phyloP scores from a whole-genome alignment of 495 filamentous ascomycete genomes.

The Tetracladium marchalianum region DNA sequence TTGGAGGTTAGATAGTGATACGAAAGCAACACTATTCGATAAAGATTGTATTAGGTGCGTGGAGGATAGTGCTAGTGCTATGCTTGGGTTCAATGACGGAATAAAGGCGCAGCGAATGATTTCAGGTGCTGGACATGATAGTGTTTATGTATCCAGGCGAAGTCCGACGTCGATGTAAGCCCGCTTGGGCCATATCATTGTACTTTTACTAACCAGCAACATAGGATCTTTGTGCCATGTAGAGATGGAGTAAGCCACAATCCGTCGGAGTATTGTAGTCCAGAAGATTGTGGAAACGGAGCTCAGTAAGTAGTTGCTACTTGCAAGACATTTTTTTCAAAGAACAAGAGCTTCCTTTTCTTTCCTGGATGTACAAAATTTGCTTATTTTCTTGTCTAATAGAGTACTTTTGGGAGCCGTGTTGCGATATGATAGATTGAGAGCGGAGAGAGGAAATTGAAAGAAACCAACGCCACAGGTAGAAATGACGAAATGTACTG shows the following conservation, averaged over 20 bases:
- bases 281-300: conserved; percentile 28
- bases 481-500: not conserved
- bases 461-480: not conserved
- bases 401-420: conserved; percentile 15
- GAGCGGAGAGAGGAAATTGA: conserved; percentile 11
- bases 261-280: conserved; percentile 36
- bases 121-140: conserved; percentile 38
- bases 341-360: too few relatives aligned
- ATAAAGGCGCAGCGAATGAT: conserved; percentile 38
- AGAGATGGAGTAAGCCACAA: conserved; percentile 37
- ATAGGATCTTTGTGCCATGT: conserved; percentile 37
- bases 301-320: conserved; percentile 6
- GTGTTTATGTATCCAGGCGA: conserved; percentile 17
- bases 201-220: conserved; percentile 1
- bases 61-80: conserved; percentile 45
- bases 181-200: not conserved
- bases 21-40: conserved; percentile 59
- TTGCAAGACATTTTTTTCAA: too few relatives aligned
- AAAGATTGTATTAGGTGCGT: conserved; percentile 60
- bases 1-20: conserved; percentile 52
- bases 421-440: conserved; percentile 17
- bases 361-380: too few relatives aligned
- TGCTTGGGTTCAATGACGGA: conserved; percentile 30
- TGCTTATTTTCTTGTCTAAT: too few relatives aligned
- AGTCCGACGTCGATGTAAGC: conserved; percentile 34